These are phyloP conservation scores for Tuber brumale DNA, from an alignment of 495 filamentous ascomycete species.

Conservation along the genomic window DNA sequence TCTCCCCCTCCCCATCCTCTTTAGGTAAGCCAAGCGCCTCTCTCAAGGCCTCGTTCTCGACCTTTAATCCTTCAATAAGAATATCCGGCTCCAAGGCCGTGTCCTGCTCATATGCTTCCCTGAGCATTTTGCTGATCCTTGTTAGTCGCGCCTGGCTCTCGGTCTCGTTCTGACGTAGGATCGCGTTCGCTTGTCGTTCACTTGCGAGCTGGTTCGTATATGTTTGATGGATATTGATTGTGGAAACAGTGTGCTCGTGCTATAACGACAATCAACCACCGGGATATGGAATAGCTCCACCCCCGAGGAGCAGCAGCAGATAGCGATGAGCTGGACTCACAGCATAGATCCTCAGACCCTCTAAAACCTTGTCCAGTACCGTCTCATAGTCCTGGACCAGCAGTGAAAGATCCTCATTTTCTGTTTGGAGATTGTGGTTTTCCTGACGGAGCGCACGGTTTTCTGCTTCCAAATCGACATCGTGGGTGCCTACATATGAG, in stretches of 20 bases:
- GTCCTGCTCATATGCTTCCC: conserved; percentile 37
- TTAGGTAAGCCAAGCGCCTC: conserved; percentile 36
- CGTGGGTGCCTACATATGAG: conserved; percentile 25
- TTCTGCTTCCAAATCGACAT: conserved; percentile 33
- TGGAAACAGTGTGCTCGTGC: conserved; percentile 41
- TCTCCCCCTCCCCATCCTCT: conserved; percentile 24
- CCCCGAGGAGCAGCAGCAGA: neutral
- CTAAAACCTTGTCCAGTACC: conserved; percentile 41
- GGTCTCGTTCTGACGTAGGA: conserved; percentile 38
- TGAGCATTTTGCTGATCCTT: conserved; percentile 32
- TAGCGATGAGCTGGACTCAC: conserved; percentile 19
- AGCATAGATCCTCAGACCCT: conserved; percentile 40
- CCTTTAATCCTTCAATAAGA: conserved; percentile 39
- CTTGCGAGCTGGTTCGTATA: conserved; percentile 40
- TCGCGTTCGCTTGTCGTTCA: conserved; percentile 36
- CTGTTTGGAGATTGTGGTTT: conserved; percentile 36
- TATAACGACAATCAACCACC: conserved; percentile 14
- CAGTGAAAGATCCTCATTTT: conserved; percentile 39
- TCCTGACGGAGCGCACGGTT: conserved; percentile 37
- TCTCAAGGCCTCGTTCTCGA: conserved; percentile 37
- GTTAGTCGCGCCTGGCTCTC: conserved; percentile 34
- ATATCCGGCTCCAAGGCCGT: conserved; percentile 36
- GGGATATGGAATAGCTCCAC: neutral
- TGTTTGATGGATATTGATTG: conserved; percentile 41
- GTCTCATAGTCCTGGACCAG: conserved; percentile 38